These are phyloP conservation scores for Akanthomyces lecanii DNA, from an alignment of 2,329 filamentous ascomycete genomes.

Conservation along the genomic window DNA sequence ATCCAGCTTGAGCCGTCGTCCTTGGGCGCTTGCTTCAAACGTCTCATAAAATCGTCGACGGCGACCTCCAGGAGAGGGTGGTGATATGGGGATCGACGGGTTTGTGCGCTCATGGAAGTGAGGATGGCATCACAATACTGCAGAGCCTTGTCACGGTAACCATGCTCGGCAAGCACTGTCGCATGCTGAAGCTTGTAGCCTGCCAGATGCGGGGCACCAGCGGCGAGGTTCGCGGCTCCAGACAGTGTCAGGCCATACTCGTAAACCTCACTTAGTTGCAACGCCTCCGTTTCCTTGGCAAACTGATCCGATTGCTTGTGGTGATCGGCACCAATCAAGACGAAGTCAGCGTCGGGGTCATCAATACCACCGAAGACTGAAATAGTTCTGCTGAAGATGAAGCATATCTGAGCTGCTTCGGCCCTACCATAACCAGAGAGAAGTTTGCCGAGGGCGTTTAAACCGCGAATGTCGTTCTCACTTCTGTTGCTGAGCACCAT, in stretches of 20 bases:
- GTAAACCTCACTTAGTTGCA: conserved; percentile 94
- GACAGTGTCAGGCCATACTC: conserved; percentile 81
- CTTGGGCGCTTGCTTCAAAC: conserved; percentile 80
- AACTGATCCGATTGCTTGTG: conserved; percentile 65
- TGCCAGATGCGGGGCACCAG: conserved; percentile 74
- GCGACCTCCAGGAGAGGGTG: conserved; percentile 67
- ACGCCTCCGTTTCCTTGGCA: conserved; percentile 74
- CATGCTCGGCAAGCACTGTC: conserved; percentile 75
- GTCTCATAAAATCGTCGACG: conserved; percentile 78
- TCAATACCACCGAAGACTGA: conserved; percentile 78
- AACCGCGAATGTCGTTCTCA: conserved; percentile 68
- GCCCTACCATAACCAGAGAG: conserved; percentile 80
- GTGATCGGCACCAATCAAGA: conserved; percentile 83
- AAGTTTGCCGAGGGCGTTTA: conserved; percentile 76
- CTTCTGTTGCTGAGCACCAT: conserved; percentile 87
- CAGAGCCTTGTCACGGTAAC: conserved; percentile 75
- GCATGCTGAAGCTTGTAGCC: conserved; percentile 91
- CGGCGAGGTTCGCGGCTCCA: conserved; percentile 43
- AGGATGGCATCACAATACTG: conserved; percentile 87
- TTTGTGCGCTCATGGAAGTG: conserved; percentile 71
- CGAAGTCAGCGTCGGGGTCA: conserved; percentile 72
- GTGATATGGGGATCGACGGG: conserved; percentile 82
- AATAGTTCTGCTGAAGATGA: conserved; percentile 71
- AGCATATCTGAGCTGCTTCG: conserved; percentile 92
- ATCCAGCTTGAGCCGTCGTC: conserved; percentile 85